A percentile compares a stretch with the other conserved stretches of the same genome.
Evolutionary conservation across 164 flowering plant species (phyloP).

Genomic region (Umbilicus rupestris): DNA sequence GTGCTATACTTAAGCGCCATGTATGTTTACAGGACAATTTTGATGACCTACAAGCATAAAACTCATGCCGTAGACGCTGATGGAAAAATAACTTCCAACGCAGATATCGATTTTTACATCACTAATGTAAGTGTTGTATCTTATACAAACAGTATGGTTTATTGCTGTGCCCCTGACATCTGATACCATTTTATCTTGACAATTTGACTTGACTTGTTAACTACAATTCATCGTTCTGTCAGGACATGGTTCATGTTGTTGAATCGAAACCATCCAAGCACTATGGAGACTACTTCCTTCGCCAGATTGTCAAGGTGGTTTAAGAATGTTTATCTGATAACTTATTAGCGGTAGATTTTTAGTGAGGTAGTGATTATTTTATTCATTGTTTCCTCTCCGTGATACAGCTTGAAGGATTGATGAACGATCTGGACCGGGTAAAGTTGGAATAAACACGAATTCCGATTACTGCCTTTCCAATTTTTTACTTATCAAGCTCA

Average conservation of each 20-base stretch:
- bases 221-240: slow-evolving; percentile 9
- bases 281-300: slow-evolving; percentile 84
- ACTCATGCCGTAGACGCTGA: slow-evolving; percentile 73
- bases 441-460: slow-evolving; percentile 38
- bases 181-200: not conserved
- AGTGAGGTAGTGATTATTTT: not conserved
- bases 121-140: slow-evolving; percentile 49
- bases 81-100: slow-evolving; percentile 74
- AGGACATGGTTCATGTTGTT: slow-evolving; percentile 75
- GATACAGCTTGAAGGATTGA: slow-evolving; percentile 72
- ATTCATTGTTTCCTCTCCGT: not conserved
- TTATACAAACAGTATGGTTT: not conserved
- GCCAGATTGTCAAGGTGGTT: slow-evolving; percentile 83
- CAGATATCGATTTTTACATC: slow-evolving; percentile 84
- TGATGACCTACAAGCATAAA: slow-evolving; percentile 97
- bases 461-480: not conserved
- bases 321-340: not conserved
- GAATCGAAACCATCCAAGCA: slow-evolving; percentile 69
- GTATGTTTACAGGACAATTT: slow-evolving; percentile 58
- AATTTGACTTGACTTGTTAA: not conserved
- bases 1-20: not conserved
- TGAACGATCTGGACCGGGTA: slow-evolving; percentile 58
- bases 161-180: not conserved
- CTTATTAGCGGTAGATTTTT: not conserved
- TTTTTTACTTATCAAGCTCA: not conserved